Base-by-base conservation (phyloP, 805 yeast species). In the Teunomyces lycoperdinae region DNA sequence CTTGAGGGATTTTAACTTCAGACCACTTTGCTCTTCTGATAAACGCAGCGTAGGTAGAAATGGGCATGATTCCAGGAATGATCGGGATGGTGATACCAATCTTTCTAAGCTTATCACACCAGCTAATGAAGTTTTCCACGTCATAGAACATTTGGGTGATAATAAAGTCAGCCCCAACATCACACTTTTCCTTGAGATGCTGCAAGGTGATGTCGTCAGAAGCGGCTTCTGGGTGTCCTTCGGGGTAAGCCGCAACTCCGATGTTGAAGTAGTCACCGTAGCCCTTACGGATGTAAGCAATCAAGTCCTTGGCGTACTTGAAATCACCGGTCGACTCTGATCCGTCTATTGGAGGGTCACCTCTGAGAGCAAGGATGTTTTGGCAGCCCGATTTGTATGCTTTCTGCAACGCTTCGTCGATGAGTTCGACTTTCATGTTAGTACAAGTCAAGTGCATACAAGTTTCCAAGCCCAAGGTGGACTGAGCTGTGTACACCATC, bases 371-470 rank as follows among this genome's bases (percentile, higher is more conserved):
- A 58, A 94, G 73, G 52, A 94, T 92, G 66, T 92, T 92, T 62
- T 89, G 96, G 66, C 99, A 94, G 2, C 99, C 99, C 0, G 96
- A 84, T 27, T 82, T 80, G 62, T 84, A 88, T 0, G 98, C 99
- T 50, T 83, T 83, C 49, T 82, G 77, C 55, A 92, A 76, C 4
- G 99, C 98, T 50, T 82, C 78, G 61, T 91, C 97, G 53, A 94
- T 87, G 53, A 85, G 73, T 35, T 79, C 80, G 27, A 83, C 74
- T 27, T 90, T 81, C 99, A 94, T 94, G 60, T 91, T 92, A 13
- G 97, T 90, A 62, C 99, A 94, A 2, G 99, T 94, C 68, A 94
- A 76, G 67, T 94, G 99, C 97, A 94, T 91, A 65, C 98, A 94
- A 0, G 98, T 92, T 61, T 92, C 98, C 51, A 92, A 73, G 7